These are phyloP conservation scores for Nakazawaea molendinolei DNA, from an alignment of 805 yeast genomes.

Conservation along the genomic window DNA sequence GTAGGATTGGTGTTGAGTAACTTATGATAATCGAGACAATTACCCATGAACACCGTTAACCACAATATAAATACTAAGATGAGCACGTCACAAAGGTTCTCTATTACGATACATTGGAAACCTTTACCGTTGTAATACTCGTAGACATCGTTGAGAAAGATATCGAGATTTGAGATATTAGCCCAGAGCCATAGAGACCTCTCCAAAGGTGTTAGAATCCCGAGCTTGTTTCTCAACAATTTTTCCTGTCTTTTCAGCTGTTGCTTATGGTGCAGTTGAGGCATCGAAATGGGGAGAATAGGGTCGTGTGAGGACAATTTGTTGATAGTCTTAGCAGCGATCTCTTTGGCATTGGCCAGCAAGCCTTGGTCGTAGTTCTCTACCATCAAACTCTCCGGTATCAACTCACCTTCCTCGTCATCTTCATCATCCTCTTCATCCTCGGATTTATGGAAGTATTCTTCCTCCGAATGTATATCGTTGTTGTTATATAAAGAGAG, in stretches of 20 bases:
- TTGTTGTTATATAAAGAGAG: conserved; percentile 13
- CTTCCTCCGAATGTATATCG: neutral
- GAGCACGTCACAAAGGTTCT: conserved; percentile 57
- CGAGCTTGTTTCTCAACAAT: conserved; percentile 24
- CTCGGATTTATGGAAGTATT: neutral
- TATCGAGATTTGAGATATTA: conserved; percentile 85
- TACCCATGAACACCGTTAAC: conserved; percentile 70
- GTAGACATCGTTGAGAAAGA: conserved; percentile 77
- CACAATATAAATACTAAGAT: conserved; percentile 76
- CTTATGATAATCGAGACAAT: conserved; percentile 63
- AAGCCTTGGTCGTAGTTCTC: conserved; percentile 16
- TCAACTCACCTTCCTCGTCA: conserved; percentile 21
- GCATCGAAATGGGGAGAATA: conserved; percentile 13
- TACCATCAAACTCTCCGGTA: conserved; percentile 23
- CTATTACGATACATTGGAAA: conserved; percentile 63
- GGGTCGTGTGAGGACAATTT: conserved; percentile 10
- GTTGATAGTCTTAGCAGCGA: conserved; percentile 21
- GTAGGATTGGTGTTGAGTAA: conserved; percentile 32
- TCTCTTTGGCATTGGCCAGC: conserved; percentile 19
- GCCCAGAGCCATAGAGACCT: conserved; percentile 96
- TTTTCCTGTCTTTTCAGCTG: conserved; percentile 16
- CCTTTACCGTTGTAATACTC: conserved; percentile 85
- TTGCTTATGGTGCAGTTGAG: conserved; percentile 11
- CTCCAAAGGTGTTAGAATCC: conserved; percentile 55
- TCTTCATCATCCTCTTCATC: conserved; percentile 11